Percentiles rank a stretch among this genome's conserved stretches.
phyloP scores from a whole-genome alignment of 73 alveolate genomes.

The Paramecium bursaria region DNA sequence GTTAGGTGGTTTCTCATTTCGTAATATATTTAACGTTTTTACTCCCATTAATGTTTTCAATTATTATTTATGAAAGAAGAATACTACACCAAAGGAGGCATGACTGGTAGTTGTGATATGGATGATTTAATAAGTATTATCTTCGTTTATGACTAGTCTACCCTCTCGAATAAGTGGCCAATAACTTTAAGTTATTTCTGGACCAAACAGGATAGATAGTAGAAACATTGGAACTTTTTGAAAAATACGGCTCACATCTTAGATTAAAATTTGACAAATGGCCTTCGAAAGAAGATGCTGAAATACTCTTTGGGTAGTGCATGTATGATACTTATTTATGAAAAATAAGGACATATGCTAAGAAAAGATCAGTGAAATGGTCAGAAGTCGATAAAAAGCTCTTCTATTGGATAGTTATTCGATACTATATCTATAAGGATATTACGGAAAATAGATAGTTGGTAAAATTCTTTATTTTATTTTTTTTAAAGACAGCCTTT shows the following conservation, averaged over 20 bases:
- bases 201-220: not conserved
- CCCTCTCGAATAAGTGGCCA: slow-evolving; percentile 1
- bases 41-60: too few relatives aligned
- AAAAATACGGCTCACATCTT: not conserved
- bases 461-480: not conserved
- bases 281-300: slow-evolving; percentile 26
- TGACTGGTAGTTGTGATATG: slow-evolving; percentile 60
- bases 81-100: too few relatives aligned
- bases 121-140: slow-evolving; percentile 37
- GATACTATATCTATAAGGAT: slow-evolving; percentile 27
- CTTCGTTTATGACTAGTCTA: not conserved
- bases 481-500: slow-evolving; percentile 14
- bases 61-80: too few relatives aligned
- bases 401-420: slow-evolving; percentile 60
- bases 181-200: not conserved
- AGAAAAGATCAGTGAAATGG: slow-evolving; percentile 43
- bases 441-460: not conserved
- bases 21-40: too few relatives aligned
- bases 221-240: slow-evolving; percentile 5
- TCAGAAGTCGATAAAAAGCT: slow-evolving; percentile 39
- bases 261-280: slow-evolving; percentile 35
- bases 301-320: not conserved
- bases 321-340: slow-evolving; percentile 1
- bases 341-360: slow-evolving; percentile 27
- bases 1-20: too few relatives aligned